Evolutionary conservation across 495 filamentous ascomycete genomes (phyloP), one percentile per base, ranked within the genome.

Genomic region (Oleoguttula mirabilis): DNA sequence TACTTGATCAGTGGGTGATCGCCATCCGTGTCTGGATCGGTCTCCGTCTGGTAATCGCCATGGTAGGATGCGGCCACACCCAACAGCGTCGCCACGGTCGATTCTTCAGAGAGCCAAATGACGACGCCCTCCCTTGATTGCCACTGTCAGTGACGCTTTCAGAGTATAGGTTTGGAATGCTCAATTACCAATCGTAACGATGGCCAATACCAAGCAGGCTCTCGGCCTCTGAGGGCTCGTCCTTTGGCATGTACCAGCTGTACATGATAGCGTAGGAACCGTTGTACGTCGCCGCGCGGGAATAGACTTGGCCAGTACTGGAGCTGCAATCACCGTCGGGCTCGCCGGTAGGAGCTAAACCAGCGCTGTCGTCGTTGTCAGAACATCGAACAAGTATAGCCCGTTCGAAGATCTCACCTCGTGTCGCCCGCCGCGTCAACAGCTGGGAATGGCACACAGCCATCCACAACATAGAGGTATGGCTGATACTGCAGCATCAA

Each of bases 401-500:
- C 25, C n/a, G 25, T 28, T 43, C 17, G 35, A 27, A 23, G 19
- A 21, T 23, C 66, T 52, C 41, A 72, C 70, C 60, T 62, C 30
- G 65, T 70, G 35, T 71, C 55, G 5, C 71, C 71, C 0, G 58
- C 51, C 0, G 55, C 62, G 43, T 75, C 66, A 6, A 75, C 68
- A 2, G 65, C 70, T 2, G 71, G 69, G 52, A 71, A 73, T 0
- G 71, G 71, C 7, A 75, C 71, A 41, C 71, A 75, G 21, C 71
- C 70, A 47, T 67, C 68, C 8, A 56, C 56, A 7, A 75, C 70
- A 1, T 72, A 40, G 4, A 75, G 55, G 21, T 62, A 60, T 3
- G 71, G 71, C 47, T 75, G 56, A 45, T 71, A 75, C 12, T 64
- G 65, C 16, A 68, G 43, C 41, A 69, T 69, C 4, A 70, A 42